Percentiles rank a stretch among this genome's conserved stretches.
Evolutionary conservation across 495 filamentous ascomycete genomes (phyloP).

Genomic region (Penicillium argentinense): DNA sequence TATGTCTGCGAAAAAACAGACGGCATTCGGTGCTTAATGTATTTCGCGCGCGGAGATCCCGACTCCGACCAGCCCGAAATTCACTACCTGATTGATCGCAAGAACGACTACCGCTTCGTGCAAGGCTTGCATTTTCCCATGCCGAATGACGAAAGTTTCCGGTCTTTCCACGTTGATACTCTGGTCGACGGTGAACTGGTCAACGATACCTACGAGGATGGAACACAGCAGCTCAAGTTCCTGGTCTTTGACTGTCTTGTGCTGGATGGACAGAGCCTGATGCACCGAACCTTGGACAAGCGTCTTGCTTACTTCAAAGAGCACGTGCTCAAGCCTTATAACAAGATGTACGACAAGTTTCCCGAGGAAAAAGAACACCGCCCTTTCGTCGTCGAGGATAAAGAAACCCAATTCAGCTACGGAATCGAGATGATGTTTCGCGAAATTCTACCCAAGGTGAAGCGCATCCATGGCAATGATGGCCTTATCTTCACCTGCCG

Average conservation of each 20-base stretch:
- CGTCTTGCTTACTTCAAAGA: constrained; percentile 83
- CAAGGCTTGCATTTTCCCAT: constrained; percentile 77
- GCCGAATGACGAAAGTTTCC: constrained; percentile 53
- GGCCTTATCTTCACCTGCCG: constrained; percentile 96
- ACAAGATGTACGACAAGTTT: constrained; percentile 63
- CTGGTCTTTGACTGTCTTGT: constrained; percentile 92
- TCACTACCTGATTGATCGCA: constrained; percentile 90
- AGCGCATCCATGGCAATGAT: constrained; percentile 80
- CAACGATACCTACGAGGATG: constrained; percentile 65
- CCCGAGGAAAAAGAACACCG: constrained; percentile 68
- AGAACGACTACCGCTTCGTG: constrained; percentile 93
- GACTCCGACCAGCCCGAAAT: constrained; percentile 53
- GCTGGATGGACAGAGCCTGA: constrained; percentile 72
- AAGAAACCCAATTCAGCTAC: constrained; percentile 84
- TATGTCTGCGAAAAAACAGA: constrained; percentile 99
- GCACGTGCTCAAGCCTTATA: constrained; percentile 77
- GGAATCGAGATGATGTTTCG: constrained; percentile 88
- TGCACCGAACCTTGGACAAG: constrained; percentile 80
- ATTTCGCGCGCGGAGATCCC: constrained; percentile 61
- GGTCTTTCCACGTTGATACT: constrained; percentile 73
- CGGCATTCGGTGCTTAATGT: constrained; percentile 91
- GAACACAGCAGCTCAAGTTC: constrained; percentile 68
- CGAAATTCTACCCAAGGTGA: constrained; percentile 75
- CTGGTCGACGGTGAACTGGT: constrained; percentile 94
- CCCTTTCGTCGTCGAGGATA: constrained; percentile 79